These are phyloP conservation scores for Heliosperma pusillum DNA, from an alignment of 148 eudicot species.

Conservation along the genomic window DNA sequence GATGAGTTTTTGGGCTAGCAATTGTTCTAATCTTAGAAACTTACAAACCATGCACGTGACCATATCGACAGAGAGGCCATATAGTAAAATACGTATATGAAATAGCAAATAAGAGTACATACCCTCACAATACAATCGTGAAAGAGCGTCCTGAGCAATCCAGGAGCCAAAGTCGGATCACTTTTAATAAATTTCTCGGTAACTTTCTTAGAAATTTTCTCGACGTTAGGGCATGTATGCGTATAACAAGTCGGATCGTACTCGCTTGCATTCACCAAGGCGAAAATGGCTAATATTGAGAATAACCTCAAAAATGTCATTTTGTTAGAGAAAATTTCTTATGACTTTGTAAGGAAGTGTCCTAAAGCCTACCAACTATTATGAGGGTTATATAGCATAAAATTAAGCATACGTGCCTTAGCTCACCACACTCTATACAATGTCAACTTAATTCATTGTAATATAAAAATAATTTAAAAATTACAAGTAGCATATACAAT, in stretches of 20 bases:
- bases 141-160: conserved; percentile 49
- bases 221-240: conserved; percentile 39
- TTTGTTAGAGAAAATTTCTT: neutral
- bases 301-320: neutral
- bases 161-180: conserved; percentile 40
- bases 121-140: conserved; percentile 67
- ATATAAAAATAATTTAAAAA: too few species aligned
- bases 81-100: neutral
- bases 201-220: conserved; percentile 28
- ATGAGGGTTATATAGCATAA: neutral
- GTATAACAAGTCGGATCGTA: conserved; percentile 31
- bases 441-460: neutral
- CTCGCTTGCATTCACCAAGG: conserved; percentile 24
- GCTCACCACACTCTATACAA: neutral
- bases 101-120: conserved; percentile 10
- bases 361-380: too few species aligned
- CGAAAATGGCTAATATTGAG: conserved; percentile 14
- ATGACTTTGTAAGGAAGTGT: neutral
- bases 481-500: too few species aligned
- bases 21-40: too few species aligned
- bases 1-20: too few species aligned
- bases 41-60: too few species aligned
- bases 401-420: neutral
- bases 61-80: too few species aligned
- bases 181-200: conserved; percentile 27